Conservation (phyloP, 2,329 filamentous ascomycete species). For the Bipolaris sorokiniana region DNA sequence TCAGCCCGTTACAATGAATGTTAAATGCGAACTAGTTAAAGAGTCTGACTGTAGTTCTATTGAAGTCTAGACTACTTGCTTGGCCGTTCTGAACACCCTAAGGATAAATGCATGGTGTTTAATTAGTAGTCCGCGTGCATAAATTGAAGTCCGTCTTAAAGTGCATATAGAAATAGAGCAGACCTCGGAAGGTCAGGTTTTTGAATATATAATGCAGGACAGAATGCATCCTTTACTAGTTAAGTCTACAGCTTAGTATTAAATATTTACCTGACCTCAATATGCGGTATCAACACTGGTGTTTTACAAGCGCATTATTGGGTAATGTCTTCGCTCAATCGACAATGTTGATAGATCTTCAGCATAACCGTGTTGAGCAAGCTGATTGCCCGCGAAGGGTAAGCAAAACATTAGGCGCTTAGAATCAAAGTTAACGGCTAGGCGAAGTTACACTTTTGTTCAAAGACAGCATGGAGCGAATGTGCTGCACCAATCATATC, state of each 20-base stretch:
- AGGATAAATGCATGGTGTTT: not conserved
- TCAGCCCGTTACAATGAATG: not conserved
- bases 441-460: slow-evolving; percentile 12
- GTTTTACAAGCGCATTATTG: slow-evolving; percentile 1
- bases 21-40: not conserved
- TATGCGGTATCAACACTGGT: slow-evolving; percentile 3
- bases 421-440: slow-evolving; percentile 1
- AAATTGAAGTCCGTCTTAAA: not conserved
- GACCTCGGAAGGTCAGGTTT: not conserved
- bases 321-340: slow-evolving; percentile 7
- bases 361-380: slow-evolving; percentile 13
- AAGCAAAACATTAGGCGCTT: slow-evolving; percentile 5
- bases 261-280: not conserved
- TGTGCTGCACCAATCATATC: slow-evolving; percentile 13
- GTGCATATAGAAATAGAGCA: not conserved
- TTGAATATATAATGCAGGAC: slow-evolving; percentile 3
- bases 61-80: not conserved
- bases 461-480: slow-evolving; percentile 6
- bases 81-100: not conserved
- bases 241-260: not conserved
- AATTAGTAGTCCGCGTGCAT: not conserved
- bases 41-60: not conserved
- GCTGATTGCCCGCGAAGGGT: slow-evolving; percentile 15
- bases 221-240: not conserved
- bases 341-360: slow-evolving; percentile 5